These are phyloP conservation scores for Adansonia grandidieri DNA, from an alignment of 441 rosid genomes.

Conservation along the genomic window DNA sequence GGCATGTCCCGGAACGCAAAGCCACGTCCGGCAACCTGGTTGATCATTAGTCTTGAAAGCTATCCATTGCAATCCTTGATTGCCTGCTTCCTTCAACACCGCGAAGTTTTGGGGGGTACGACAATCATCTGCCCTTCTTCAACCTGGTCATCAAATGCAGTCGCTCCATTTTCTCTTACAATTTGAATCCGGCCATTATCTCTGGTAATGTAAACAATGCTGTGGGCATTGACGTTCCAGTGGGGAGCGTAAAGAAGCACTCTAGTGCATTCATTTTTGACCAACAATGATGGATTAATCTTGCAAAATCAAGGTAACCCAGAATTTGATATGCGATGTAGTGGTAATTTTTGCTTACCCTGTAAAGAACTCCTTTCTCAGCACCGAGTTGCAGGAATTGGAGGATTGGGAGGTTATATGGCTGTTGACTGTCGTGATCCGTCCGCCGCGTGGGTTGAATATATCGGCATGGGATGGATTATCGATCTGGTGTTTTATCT, in stretches of 20 bases:
- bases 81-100: slow-evolving; percentile 52
- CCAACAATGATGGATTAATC: no score
- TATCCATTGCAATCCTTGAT: slow-evolving; percentile 53
- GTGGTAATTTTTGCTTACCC: background rate
- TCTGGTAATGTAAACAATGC: slow-evolving; percentile 54
- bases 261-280: slow-evolving; percentile 33
- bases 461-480: slow-evolving; percentile 43
- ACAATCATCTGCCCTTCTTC: slow-evolving; percentile 54
- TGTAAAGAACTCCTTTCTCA: slow-evolving; percentile 48
- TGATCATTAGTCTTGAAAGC: slow-evolving; percentile 66
- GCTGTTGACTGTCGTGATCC: slow-evolving; percentile 48
- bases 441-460: slow-evolving; percentile 52
- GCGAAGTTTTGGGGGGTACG: slow-evolving; percentile 59
- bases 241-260: slow-evolving; percentile 60
- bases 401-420: slow-evolving; percentile 49
- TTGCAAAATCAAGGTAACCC: no score
- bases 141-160: slow-evolving; percentile 54
- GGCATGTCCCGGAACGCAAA: slow-evolving; percentile 61
- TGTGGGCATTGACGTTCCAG: slow-evolving; percentile 71
- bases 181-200: slow-evolving; percentile 61
- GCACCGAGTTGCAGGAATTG: slow-evolving; percentile 48
- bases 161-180: slow-evolving; percentile 49
- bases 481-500: slow-evolving; percentile 32
- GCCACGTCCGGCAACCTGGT: slow-evolving; percentile 53
- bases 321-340: background rate